A percentile compares a stretch with the other conserved stretches of the same genome.
Conservation (phyloP, 495 filamentous ascomycete genomes). For the Neurospora africana region DNA sequence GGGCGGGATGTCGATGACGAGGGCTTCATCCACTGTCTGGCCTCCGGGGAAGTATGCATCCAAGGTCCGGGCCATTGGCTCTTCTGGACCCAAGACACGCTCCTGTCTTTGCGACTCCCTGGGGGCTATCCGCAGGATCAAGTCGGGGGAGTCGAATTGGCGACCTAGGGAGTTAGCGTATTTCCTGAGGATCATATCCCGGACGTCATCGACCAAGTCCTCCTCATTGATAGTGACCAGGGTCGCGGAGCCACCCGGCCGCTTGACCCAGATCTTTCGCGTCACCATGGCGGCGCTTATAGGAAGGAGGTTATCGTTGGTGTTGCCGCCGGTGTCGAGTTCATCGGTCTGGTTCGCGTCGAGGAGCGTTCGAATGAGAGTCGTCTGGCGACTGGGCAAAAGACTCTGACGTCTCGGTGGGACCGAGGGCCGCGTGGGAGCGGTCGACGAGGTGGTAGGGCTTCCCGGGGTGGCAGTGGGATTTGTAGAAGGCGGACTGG, state of each 20-base stretch:
- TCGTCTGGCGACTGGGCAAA: slow-evolving; percentile 36
- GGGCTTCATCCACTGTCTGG: slow-evolving; percentile 79
- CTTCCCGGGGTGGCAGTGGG: slow-evolving; percentile 2
- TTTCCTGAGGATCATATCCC: slow-evolving; percentile 84
- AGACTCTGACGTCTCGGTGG: slow-evolving; percentile 35
- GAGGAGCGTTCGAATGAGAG: slow-evolving; percentile 38
- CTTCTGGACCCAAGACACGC: slow-evolving; percentile 72
- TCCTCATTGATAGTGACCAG: slow-evolving; percentile 76
- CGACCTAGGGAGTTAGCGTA: slow-evolving; percentile 87
- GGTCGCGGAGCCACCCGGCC: slow-evolving; percentile 75
- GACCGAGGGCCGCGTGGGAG: slow-evolving; percentile 14
- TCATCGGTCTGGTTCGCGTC: slow-evolving; percentile 22
- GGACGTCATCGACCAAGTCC: slow-evolving; percentile 88
- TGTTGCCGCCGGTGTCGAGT: slow-evolving; percentile 18
- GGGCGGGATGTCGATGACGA: slow-evolving; percentile 76
- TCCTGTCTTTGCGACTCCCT: slow-evolving; percentile 70
- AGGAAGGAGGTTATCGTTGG: slow-evolving; percentile 25
- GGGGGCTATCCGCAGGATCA: slow-evolving; percentile 76
- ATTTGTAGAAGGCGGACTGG: slow-evolving; percentile 1
- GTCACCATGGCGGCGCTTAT: slow-evolving; percentile 47
- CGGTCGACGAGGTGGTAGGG: slow-evolving; percentile 9
- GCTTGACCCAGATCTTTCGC: slow-evolving; percentile 89
- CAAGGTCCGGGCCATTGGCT: slow-evolving; percentile 64
- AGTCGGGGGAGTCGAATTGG: slow-evolving; percentile 81
- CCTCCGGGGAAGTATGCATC: slow-evolving; percentile 84